Base-by-base conservation (phyloP, 345 rosid genomes). In the Conringia planisiliqua region DNA sequence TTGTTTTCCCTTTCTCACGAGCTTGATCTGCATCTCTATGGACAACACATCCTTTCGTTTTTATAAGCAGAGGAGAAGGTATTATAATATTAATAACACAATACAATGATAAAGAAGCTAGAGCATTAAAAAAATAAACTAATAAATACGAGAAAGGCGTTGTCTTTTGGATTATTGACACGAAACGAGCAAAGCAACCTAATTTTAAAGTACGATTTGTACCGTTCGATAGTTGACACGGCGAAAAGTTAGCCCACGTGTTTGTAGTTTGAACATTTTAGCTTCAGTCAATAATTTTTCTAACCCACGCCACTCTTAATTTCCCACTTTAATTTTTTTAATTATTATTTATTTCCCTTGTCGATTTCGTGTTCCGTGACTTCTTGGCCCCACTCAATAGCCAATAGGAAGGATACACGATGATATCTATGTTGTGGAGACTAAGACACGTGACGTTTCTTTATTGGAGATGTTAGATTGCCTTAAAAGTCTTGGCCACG, bases 211-310 rank as follows among this genome's bases (percentile, higher is more conserved):
- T 43, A 36, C 11, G 4, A 16, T 52, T 22, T 10, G 50, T 61
- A 69, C 75, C 70, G 75, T 76, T 16, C 26, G 74, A 69, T 76
- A 0, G 2, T 11, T 2, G 79, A 52, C 79, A 76, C 58, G 47
- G 0, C 40, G 48, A 32, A 52, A 69, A 33, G 33, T 20, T 6
- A 43, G 50, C 42, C 38, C 51, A 76, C 75, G 75, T 69, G 75
- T 69, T 43, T 10, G 6, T 32, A 11, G 17, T 33, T 36, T n/a
- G 58, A 62, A 33, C 74, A 68, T 51, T 60, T 69, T 69, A 76
- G 79, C 55, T 20, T 54, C 16, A 14, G 70, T 16, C 65, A 12
- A 76, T 69, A 43, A 69, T 69, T 68, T 76, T 76, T 51, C 75
- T 62, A 69, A 62, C 64, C 56, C 75, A 76, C 79, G 75, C 79